Percentiles rank a stretch among this genome's conserved stretches.
Evolutionary conservation across 1,284 basidiomycete genomes (phyloP).

Genomic region (Malassezia equina): DNA sequence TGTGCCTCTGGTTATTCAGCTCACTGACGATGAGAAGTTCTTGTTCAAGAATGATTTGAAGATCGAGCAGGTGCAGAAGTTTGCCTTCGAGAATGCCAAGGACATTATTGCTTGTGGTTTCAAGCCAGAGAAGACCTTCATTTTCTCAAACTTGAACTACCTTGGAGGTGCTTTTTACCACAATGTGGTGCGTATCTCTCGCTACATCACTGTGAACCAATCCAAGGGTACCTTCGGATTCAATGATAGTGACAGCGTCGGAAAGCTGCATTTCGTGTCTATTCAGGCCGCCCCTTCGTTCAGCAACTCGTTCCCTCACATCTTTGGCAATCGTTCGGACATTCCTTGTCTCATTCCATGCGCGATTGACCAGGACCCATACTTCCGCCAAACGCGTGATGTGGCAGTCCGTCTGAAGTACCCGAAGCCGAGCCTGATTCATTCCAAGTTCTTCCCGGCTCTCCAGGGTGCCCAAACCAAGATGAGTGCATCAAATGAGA

Average conservation of each 20-base stretch:
- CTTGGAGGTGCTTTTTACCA: conserved; percentile 83
- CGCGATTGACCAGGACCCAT: conserved; percentile 85
- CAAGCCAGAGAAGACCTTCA: conserved; percentile 85
- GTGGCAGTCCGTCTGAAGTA: conserved; percentile 87
- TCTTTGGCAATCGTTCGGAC: conserved; percentile 74
- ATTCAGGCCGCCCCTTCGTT: conserved; percentile 94
- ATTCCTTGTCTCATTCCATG: conserved; percentile 92
- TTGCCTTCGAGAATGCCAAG: conserved; percentile 73
- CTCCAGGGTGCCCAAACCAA: conserved; percentile 95
- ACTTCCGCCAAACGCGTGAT: conserved; percentile 95
- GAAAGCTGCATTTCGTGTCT: conserved; percentile 95
- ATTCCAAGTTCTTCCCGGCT: conserved; percentile 96
- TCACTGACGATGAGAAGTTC: conserved; percentile 99
- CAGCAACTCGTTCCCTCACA: conserved; percentile 96
- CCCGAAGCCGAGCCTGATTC: conserved; percentile 82
- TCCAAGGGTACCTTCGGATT: conserved; percentile 94
- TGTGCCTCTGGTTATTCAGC: conserved; percentile 83
- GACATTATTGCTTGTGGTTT: conserved; percentile 97
- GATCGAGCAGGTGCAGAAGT: conserved; percentile 74
- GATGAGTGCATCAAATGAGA: conserved; percentile 90
- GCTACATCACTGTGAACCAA: conserved; percentile 85
- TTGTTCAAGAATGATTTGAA: conserved; percentile 90
- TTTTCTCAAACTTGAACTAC: conserved; percentile 85
- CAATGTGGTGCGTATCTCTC: conserved; percentile 84
- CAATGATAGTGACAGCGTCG: conserved; percentile 81